Evolutionary conservation across 257 asterid species (phyloP), one percentile per base, ranked within the genome.

Genomic region (Echium plantagineum): DNA sequence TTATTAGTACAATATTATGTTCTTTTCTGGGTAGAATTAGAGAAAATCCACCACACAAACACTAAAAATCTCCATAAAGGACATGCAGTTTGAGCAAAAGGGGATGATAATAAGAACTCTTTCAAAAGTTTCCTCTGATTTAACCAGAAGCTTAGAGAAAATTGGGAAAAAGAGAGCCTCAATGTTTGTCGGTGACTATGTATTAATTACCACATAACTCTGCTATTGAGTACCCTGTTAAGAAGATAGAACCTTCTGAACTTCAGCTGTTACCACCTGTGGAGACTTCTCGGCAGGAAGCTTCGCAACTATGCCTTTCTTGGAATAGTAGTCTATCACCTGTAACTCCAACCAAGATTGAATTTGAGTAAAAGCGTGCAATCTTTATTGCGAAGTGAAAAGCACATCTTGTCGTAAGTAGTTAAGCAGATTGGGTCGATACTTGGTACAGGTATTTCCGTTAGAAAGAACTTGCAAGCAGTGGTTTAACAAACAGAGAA

Each of bases 251-350:
- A 67, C 82, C 75, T 79, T 82, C 77, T 73, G 74, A 61, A 87
- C 87, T 78, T 84, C 94, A 48, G 65, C 46, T 3, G 87, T 74
- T 52, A 87, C 94, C 64, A 77, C 84, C 58, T 77, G 79, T 17
- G 89, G 91, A 22, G 82, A 74, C 74, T 85, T 87, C 66, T 87
- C 94, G 10, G 91, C 91, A 2, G 81, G 85, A 59, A 87, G 89
- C 73, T 78, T 78, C 2, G 83, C 86, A 65, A 79, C 82, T 13
- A 72, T 48, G 46, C 89, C 87, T 76, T 78, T 84, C 67, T 63
- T 80, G 21, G 64, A 72, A 59, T 84, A 84, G 70, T 85, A 82
- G 48, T 76, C 85, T 49, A 83, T 77, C 7, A 85, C 91, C 94
- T 85, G 85, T 52, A 68, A 53, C 13, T 21, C 21, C 61, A 2